Percentiles rank a stretch among this genome's conserved stretches.
Conservation (phyloP, 352 stramenopile species). For the Elongisporangium prolatum region DNA sequence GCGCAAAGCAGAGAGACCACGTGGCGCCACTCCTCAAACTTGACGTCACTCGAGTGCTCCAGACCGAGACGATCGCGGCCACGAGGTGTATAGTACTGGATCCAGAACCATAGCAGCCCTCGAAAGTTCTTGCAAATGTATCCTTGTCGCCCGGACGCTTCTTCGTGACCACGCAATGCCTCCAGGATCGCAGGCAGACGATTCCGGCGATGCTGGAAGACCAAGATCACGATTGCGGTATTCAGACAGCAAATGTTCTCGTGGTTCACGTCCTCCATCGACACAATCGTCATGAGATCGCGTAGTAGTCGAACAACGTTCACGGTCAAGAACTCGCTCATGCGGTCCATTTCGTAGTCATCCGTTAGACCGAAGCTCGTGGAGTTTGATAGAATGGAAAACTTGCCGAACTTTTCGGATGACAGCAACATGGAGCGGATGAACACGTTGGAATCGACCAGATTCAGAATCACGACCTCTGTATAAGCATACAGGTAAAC, state of each 20-base stretch:
- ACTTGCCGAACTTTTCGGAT: constrained; percentile 60
- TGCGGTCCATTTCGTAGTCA: constrained; percentile 68
- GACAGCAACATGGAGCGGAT: constrained; percentile 90
- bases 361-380: constrained; percentile 39
- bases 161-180: constrained; percentile 61
- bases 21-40: constrained; percentile 92
- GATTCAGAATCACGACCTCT: constrained; percentile 91
- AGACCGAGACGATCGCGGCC: constrained; percentile 91
- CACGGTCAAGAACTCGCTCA: constrained; percentile 84
- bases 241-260: constrained; percentile 98
- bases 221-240: constrained; percentile 93
- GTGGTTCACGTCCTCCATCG: constrained; percentile 94
- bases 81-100: constrained; percentile 94
- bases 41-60: constrained; percentile 93
- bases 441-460: constrained; percentile 97
- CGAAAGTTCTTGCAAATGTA: constrained; percentile 90
- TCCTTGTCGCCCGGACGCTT: constrained; percentile 51
- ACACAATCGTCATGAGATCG: constrained; percentile 94
- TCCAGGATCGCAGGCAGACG: constrained; percentile 70
- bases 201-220: constrained; percentile 91
- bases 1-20: constrained; percentile 90
- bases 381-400: constrained; percentile 9
- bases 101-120: constrained; percentile 93
- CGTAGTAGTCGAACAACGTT: constrained; percentile 90
- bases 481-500: constrained; percentile 8